A percentile compares a stretch with the other conserved stretches of the same genome.
Evolutionary conservation across 805 yeast genomes (phyloP).

Genomic region (Starmerella gropengiesseri): DNA sequence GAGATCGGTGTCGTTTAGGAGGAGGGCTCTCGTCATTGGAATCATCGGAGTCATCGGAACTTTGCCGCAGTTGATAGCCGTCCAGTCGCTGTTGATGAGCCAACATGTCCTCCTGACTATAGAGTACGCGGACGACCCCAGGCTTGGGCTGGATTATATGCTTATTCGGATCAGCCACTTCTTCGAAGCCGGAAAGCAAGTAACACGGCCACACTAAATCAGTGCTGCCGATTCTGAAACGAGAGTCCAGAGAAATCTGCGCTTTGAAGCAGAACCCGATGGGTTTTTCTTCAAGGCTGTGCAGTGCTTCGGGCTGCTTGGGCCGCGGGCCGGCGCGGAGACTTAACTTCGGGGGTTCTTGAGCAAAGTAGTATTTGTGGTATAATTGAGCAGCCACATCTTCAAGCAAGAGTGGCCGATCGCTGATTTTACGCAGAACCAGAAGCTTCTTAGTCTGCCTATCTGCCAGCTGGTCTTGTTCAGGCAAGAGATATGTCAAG

Average conservation of each 20-base stretch:
- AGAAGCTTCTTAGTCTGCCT: background rate
- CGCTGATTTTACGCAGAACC: background rate
- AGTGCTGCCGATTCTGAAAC: background rate
- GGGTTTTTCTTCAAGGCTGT: background rate
- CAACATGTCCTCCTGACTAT: no score
- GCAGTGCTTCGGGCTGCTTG: background rate
- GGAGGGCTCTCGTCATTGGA: no score
- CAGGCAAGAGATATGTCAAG: background rate
- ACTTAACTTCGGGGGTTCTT: background rate
- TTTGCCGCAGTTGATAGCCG: no score
- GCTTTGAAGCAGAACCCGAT: background rate
- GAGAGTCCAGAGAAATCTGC: background rate
- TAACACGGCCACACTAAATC: slow-evolving; percentile 1
- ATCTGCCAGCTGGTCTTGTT: background rate
- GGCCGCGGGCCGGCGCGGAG: slow-evolving; percentile 1
- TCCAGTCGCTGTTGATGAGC: no score
- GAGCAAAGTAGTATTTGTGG: background rate
- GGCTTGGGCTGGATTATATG: background rate
- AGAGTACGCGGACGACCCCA: background rate
- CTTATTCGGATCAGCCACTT: background rate
- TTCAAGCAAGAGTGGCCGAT: background rate
- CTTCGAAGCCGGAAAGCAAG: background rate
- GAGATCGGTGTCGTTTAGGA: no score
- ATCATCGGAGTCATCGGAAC: no score
- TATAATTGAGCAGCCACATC: background rate